Percentiles rank a stretch among this genome's conserved stretches.
These are phyloP conservation scores for Vanderwaltozyma polyspora DNA, from an alignment of 805 yeast genomes.

Conservation along the genomic window DNA sequence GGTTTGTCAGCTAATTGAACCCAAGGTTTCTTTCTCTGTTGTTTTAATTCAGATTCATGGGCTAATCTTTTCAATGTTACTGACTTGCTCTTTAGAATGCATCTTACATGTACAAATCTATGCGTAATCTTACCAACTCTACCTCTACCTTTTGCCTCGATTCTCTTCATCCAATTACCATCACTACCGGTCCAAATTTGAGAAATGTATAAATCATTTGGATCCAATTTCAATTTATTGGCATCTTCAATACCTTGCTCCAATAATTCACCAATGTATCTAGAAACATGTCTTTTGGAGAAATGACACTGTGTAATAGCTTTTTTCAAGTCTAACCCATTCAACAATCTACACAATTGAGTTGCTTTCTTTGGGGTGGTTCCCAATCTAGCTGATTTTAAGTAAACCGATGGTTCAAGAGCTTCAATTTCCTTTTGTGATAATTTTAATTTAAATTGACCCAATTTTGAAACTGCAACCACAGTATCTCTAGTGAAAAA, in stretches of 20 bases:
- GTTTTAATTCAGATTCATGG: conserved; percentile 45
- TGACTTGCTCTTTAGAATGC: conserved; percentile 52
- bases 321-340: conserved; percentile 55
- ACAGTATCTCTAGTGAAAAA: conserved; percentile 55
- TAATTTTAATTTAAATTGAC: conserved; percentile 44
- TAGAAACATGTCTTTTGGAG: conserved; percentile 64
- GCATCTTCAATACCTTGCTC: conserved; percentile 66
- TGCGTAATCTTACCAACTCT: conserved; percentile 70
- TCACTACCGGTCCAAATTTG: conserved; percentile 91
- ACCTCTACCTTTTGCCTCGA: conserved; percentile 84
- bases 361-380: conserved; percentile 86
- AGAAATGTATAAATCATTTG: conserved; percentile 55
- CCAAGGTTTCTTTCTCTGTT: conserved; percentile 41
- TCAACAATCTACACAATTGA: conserved; percentile 61
- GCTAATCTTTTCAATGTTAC: conserved; percentile 50
- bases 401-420: conserved; percentile 79
- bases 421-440: conserved; percentile 57
- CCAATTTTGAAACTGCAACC: conserved; percentile 34
- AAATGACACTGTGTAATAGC: conserved; percentile 93
- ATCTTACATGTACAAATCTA: conserved; percentile 70
- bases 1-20: conserved; percentile 34
- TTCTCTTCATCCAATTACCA: conserved; percentile 57
- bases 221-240: conserved; percentile 42
- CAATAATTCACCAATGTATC: conserved; percentile 67
- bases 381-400: conserved; percentile 71